Evolutionary conservation across 1,284 basidiomycete genomes (phyloP), one percentile per base, ranked within the genome.

Genomic region (Ustilago shanxiensis): DNA sequence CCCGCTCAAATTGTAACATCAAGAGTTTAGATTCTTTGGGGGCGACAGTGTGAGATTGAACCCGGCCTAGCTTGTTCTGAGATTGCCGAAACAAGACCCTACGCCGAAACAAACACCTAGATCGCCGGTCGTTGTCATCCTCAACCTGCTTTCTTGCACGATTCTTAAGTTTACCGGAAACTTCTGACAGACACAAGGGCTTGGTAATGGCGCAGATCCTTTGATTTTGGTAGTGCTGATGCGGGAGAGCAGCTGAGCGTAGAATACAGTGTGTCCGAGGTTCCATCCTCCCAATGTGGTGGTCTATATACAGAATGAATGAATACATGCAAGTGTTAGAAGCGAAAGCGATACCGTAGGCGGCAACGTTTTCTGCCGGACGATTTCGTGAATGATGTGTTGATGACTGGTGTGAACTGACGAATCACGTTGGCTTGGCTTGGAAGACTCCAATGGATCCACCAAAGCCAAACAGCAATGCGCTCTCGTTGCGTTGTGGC

Each of bases 401-500:
- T 24, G 7, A 31, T 11, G n/a, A n/a, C n/a, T n/a, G n/a, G n/a
- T n/a, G n/a, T n/a, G n/a, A n/a, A n/a, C n/a, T n/a, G 24, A 66
- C 61, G 63, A 8, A 45, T 35, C 45, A 29, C 41, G 45, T 29
- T 39, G 56, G 14, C 26, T 53, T 53, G 47, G 66, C 45, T 16
- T 56, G 47, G 14, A 66, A 31, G 22, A 51, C 33, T 8, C 69
- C 74, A 18, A 77, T 41, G 2, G 69, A 77, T 35, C 60, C 66
- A 22, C 75, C 75, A 47, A 72, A 77, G 41, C 75, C 75, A 44
- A 77, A 77, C 14, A 70, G 31, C 14, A 77, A 51, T 9, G 47
- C 39, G 1, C 22, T 57, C 47, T 62, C 61, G 20, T 59, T 24
- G 24, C 50, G 59, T 41, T 61, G 57, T 26, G 57, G 18, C 3